Evolutionary conservation across 2,329 filamentous ascomycete species (phyloP), one percentile per base, ranked within the genome.

Genomic region (Colletotrichum sp.): DNA sequence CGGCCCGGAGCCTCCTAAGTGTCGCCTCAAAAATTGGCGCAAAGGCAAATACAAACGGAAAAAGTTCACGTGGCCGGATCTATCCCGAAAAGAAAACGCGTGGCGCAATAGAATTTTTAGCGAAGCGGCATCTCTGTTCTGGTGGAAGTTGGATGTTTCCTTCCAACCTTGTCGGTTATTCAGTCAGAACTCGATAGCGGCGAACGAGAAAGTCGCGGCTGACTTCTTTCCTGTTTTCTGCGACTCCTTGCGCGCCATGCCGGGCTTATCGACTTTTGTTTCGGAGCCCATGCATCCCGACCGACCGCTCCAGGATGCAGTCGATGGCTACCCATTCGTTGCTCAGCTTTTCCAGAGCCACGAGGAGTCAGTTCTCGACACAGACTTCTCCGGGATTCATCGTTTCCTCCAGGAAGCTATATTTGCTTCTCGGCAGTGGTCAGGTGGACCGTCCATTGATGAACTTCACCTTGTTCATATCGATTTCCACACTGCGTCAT

Each of bases 151-250:
- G 38, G 38, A 48, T 48, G 18, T 48, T 48, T 0, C 9, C 0
- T 48, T 48, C 1, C 38, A 48, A 6, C 38, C 18, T 12, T 48
- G 38, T 48, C 18, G 38, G 5, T 48, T 43, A 0, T n/a, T 1
- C 38, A 43, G 5, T n/a, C 1, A 1, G 0, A 12, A 6, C 18
- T 43, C 0, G 3, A 6, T 43, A 2, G 38, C 5, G 18, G 38
- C 18, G 5, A 48, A 48, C 9, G 18, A 48, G 1, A 48, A 48
- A n/a, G 7, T 48, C 5, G 9, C 38, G 38, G 38, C 38, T 6
- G 38, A 48, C 18, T 48, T n/a, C 38, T 48, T 48, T 48, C 38
- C 38, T n/a, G 9, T 12, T 7, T 48, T 48, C 38, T 48, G 38
- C 9, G 9, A 12, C 1, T 12, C 38, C 0, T 48, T 48, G 38